Evolutionary conservation across 371 early-diverging fungal species (phyloP).

Genomic region (Funneliformis caledonium): DNA sequence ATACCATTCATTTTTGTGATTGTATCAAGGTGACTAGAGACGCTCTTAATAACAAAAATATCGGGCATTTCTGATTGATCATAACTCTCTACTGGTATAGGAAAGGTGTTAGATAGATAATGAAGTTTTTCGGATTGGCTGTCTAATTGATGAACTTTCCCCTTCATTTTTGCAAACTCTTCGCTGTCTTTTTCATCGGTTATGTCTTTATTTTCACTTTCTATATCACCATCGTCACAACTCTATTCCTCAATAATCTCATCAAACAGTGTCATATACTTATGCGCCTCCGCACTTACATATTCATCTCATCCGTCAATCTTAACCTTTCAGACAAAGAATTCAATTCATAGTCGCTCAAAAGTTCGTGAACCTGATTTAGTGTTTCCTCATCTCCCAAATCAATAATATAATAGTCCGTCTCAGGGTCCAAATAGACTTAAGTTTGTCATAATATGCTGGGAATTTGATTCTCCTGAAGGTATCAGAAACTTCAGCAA

Average conservation of each 20-base stretch:
- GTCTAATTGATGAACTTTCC: neutral
- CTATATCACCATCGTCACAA: neutral
- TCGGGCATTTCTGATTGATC: neutral
- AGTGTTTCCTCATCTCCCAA: neutral
- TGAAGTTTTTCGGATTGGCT: neutral
- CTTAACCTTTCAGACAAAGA: neutral
- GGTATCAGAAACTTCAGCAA: neutral
- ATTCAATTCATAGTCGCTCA: constrained; percentile 4
- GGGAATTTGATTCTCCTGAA: neutral
- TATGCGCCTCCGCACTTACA: neutral
- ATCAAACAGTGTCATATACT: constrained; percentile 14
- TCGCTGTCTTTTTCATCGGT: neutral
- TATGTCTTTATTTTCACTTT: neutral
- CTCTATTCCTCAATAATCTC: neutral
- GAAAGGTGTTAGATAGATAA: neutral
- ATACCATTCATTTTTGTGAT: too few relatives aligned
- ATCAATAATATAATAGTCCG: constrained; percentile 10
- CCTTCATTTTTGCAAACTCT: neutral
- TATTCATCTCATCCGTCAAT: neutral
- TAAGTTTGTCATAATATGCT: constrained; percentile 9
- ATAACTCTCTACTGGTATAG: neutral
- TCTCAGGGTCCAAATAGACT: neutral
- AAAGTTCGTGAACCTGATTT: constrained; percentile 9
- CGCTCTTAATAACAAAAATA: too few relatives aligned
- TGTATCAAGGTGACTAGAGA: too few relatives aligned